These are phyloP conservation scores for Mucor irregularis DNA, from an alignment of 371 early-diverging fungal species.

Conservation along the genomic window DNA sequence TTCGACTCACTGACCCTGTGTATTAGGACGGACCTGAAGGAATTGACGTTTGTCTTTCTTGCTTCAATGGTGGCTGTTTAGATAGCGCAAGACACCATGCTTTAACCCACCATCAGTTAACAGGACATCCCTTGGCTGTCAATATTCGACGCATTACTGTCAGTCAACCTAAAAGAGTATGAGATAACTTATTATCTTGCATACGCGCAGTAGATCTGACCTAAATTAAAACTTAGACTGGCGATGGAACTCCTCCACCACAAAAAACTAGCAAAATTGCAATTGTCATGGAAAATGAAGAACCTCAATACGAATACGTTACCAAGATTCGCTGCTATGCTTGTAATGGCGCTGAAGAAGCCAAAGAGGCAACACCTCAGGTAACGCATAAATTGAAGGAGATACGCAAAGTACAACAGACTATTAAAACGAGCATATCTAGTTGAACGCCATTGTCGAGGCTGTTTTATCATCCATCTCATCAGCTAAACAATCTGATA, in stretches of 20 bases:
- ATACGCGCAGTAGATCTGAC: background rate
- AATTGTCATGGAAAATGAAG: slow-evolving; percentile 73
- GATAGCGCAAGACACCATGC: slow-evolving; percentile 70
- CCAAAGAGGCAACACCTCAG: slow-evolving; percentile 31
- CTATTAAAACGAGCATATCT: background rate
- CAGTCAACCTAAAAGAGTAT: slow-evolving; percentile 40
- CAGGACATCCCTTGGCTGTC: slow-evolving; percentile 76
- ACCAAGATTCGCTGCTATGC: slow-evolving; percentile 70
- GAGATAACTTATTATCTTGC: background rate
- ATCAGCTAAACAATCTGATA: slow-evolving; percentile 82
- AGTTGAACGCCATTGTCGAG: slow-evolving; percentile 63
- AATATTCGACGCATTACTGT: slow-evolving; percentile 77
- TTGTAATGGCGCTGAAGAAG: slow-evolving; percentile 53
- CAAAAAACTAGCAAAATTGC: slow-evolving; percentile 89
- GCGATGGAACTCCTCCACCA: slow-evolving; percentile 61
- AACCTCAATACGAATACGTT: slow-evolving; percentile 69
- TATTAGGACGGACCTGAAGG: slow-evolving; percentile 69
- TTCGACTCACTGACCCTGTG: background rate
- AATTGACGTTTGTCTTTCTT: slow-evolving; percentile 90
- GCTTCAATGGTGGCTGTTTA: slow-evolving; percentile 91
- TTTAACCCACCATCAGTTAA: slow-evolving; percentile 66
- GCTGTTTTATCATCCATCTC: slow-evolving; percentile 77
- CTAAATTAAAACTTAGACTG: background rate
- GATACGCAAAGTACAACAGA: background rate
- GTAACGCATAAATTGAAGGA: slow-evolving; percentile 10